A percentile compares a stretch with the other conserved stretches of the same genome.
Evolutionary conservation across 2,329 filamentous ascomycete species (phyloP).

Genomic region (Colletotrichum higginsianum): DNA sequence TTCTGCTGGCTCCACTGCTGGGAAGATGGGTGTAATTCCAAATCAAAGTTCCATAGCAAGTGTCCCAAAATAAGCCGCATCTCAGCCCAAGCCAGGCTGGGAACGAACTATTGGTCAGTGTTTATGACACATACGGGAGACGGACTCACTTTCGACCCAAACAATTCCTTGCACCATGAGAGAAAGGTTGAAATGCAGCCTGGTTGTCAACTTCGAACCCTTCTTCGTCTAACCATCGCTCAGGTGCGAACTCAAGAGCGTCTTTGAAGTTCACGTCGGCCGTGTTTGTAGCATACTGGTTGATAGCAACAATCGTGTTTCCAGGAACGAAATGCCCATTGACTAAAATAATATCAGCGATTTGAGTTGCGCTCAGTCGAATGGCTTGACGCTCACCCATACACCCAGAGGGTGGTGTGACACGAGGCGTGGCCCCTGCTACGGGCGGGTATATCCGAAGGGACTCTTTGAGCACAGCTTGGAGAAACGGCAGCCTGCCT

Average conservation of each 20-base stretch:
- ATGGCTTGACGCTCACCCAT: not conserved
- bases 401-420: not conserved
- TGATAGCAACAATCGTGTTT: conserved; percentile 2
- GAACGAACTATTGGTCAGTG: not conserved
- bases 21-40: conserved; percentile 54
- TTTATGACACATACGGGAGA: conserved; percentile 56
- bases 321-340: conserved; percentile 1
- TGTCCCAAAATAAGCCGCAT: conserved; percentile 64
- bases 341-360: not conserved
- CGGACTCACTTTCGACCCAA: conserved; percentile 42
- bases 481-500: conserved; percentile 35
- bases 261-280: not conserved
- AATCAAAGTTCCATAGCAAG: conserved; percentile 65
- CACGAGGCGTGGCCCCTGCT: not conserved
- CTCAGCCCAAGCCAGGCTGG: conserved; percentile 63
- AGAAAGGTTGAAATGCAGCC: conserved; percentile 11
- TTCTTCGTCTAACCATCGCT: not conserved
- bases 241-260: not conserved
- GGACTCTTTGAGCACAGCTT: conserved; percentile 23
- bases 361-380: not conserved
- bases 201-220: not conserved
- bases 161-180: conserved; percentile 16
- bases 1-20: conserved; percentile 57
- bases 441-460: conserved; percentile 14
- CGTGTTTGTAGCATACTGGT: not conserved